Evolutionary conservation across 1,139 yeast species (phyloP).

Genomic region (Debaryomyces robertsiae): DNA sequence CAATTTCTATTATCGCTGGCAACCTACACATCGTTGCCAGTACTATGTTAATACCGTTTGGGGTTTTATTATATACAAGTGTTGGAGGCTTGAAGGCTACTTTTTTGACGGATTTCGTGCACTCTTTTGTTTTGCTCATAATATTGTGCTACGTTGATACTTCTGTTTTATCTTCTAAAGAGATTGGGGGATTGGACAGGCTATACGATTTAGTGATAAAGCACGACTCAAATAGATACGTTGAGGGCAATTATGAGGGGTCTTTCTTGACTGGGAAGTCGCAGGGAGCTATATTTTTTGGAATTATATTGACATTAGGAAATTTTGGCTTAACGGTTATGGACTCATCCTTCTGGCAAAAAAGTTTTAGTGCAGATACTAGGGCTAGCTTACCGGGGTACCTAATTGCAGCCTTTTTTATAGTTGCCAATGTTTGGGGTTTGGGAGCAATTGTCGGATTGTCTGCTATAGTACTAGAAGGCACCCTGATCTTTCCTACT

Average conservation of each 20-base stretch:
- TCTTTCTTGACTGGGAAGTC: conserved; percentile 39
- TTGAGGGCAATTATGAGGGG: conserved; percentile 37
- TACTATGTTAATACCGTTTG: conserved; percentile 38
- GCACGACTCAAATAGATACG: conserved; percentile 20
- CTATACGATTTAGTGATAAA: conserved; percentile 26
- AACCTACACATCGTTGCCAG: conserved; percentile 35
- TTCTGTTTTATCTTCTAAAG: conserved; percentile 26
- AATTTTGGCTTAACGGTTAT: conserved; percentile 34
- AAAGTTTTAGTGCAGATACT: conserved; percentile 35
- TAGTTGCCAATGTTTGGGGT: conserved; percentile 37
- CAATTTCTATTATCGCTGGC: conserved; percentile 36
- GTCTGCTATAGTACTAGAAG: conserved; percentile 29
- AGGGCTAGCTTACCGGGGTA: conserved; percentile 43
- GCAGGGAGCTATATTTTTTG: conserved; percentile 33
- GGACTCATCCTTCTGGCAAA: conserved; percentile 38
- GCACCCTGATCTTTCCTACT: conserved; percentile 29
- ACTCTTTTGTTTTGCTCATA: conserved; percentile 34
- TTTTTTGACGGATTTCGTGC: conserved; percentile 39
- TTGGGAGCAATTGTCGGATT: conserved; percentile 32
- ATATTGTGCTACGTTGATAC: conserved; percentile 31
- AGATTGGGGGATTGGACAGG: conserved; percentile 33
- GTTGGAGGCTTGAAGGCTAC: conserved; percentile 47
- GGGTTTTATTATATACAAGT: conserved; percentile 37
- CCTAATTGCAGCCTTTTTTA: conserved; percentile 33
- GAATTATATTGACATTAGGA: conserved; percentile 31